Base-by-base conservation (phyloP, 2,329 filamentous ascomycete genomes). In the Pseudophaeomoniella oleicola region DNA sequence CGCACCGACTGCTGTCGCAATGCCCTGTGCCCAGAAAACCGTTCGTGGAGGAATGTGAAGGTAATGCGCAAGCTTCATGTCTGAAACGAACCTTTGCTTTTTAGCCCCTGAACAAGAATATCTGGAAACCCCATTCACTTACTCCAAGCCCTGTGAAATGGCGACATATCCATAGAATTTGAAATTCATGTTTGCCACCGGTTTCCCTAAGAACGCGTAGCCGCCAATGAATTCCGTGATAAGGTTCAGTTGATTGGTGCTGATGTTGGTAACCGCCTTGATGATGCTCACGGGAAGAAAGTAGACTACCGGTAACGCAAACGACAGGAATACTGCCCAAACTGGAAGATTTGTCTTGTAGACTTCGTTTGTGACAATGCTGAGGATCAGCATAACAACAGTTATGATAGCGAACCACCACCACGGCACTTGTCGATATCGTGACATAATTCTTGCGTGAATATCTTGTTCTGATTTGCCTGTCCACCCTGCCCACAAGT, bases 11-110 rank as follows among this genome's bases (percentile, higher is more conserved):
- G 68, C 52, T 9, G 63, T 66, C 19, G 64, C 66, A 11, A 64
- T 42, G 2, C 61, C 59, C 47, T 71, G 67, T 4, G 59, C 61
- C 19, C 58, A 55, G 47, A 70, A 70, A 3, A 64, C 52, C 10
- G 60, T 63, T 3, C 59, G 55, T 0, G 62, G 62, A 0, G 66
- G 59, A 29, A 69, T 62, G 45, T 70, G 68, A 37, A 67, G 50
- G 47, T 69, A 69, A 39, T 67, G 65, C 2, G 58, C 66, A 22
- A 70, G 49, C 48, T 70, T 70, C 57, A 68, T 57, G 42, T 69
- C 66, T 42, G 62, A 57, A 2, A 57, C 55, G 37, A 67, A 69
- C 27, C 58, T 63, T n/a, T 66, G 54, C 0, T n/a, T n/a, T n/a
- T n/a, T n/a, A n/a, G n/a, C n/a, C n/a, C n/a, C n/a, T n/a, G n/a